A percentile compares a stretch with the other conserved stretches of the same genome.
Conservation (phyloP, 2,329 filamentous ascomycete genomes). For the Colletotrichum lini region DNA sequence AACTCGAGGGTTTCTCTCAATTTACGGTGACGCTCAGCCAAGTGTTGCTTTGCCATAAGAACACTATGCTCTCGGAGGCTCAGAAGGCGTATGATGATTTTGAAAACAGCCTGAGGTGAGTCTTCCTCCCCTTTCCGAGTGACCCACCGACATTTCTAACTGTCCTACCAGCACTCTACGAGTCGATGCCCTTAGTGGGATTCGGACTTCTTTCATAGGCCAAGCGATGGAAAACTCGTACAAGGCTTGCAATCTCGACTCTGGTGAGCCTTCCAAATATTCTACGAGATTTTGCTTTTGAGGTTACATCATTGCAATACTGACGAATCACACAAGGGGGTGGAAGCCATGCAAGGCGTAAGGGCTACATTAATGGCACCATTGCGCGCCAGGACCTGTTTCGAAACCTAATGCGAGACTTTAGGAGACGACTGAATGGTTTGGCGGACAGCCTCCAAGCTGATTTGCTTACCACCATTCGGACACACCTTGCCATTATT, state of each 20-base stretch:
- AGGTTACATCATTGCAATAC: constrained; percentile 6
- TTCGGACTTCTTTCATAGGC: constrained; percentile 56
- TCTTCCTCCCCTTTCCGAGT: background rate
- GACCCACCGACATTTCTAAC: background rate
- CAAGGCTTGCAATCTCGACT: constrained; percentile 48
- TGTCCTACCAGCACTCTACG: constrained; percentile 48
- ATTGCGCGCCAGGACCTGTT: constrained; percentile 51
- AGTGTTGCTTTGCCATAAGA: too few relatives aligned
- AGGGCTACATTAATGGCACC: constrained; percentile 50
- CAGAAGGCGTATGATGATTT: too few relatives aligned
- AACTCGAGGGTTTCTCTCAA: too few relatives aligned
- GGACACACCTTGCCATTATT: constrained; percentile 48
- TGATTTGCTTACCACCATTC: constrained; percentile 40
- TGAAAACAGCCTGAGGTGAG: too few relatives aligned
- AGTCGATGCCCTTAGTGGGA: constrained; percentile 52
- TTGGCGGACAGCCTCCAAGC: constrained; percentile 46
- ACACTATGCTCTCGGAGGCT: too few relatives aligned
- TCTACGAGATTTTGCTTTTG: too few relatives aligned
- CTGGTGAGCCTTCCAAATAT: constrained; percentile 45
- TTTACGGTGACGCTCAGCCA: too few relatives aligned
- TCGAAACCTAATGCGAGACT: constrained; percentile 46
- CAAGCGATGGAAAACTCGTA: constrained; percentile 55
- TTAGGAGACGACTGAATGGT: constrained; percentile 45
- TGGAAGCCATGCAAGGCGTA: constrained; percentile 52
- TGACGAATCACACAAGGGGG: constrained; percentile 45